Conservation (phyloP, 495 filamentous ascomycete genomes). For the Talaromyces nanjingensis region DNA sequence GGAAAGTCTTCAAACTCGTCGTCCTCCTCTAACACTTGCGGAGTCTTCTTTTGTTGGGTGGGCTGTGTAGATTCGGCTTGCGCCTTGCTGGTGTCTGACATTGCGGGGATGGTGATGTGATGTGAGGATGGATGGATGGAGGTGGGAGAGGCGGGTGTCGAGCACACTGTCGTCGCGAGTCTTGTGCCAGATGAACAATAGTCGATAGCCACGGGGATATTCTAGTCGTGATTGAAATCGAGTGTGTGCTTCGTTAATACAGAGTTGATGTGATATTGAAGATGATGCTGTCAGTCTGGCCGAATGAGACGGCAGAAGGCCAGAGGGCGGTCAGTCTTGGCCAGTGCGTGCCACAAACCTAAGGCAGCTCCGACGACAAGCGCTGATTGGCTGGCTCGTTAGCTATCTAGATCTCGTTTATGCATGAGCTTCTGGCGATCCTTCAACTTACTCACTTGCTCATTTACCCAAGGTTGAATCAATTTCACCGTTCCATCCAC, state of each 20-base stretch:
- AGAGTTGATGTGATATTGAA: not conserved
- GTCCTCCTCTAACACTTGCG: slow-evolving; percentile 81
- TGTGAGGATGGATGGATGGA: slow-evolving; percentile 12
- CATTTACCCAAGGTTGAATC: not conserved
- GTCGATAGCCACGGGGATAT: not conserved
- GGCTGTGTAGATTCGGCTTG: slow-evolving; percentile 34
- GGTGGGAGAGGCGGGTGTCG: not conserved
- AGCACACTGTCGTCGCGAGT: slow-evolving; percentile 7
- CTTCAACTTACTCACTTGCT: not conserved
- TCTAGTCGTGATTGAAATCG: not conserved
- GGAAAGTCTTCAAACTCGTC: slow-evolving; percentile 99
- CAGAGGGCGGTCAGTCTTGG: not conserved
- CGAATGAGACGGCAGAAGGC: not conserved
- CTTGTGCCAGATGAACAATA: not conserved
- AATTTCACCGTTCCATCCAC: not conserved
- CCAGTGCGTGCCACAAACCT: not conserved
- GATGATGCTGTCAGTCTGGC: not conserved
- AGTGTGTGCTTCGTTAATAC: not conserved
- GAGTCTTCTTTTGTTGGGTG: slow-evolving; percentile 37
- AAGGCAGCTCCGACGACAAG: not conserved
- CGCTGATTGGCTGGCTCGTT: not conserved
- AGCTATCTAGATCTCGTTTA: not conserved
- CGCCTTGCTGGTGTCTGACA: slow-evolving; percentile 32
- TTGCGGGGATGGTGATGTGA: slow-evolving; percentile 17
- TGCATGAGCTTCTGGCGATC: not conserved